Base-by-base conservation (phyloP, 352 stramenopile genomes). In the Blastocystis sp. region DNA sequence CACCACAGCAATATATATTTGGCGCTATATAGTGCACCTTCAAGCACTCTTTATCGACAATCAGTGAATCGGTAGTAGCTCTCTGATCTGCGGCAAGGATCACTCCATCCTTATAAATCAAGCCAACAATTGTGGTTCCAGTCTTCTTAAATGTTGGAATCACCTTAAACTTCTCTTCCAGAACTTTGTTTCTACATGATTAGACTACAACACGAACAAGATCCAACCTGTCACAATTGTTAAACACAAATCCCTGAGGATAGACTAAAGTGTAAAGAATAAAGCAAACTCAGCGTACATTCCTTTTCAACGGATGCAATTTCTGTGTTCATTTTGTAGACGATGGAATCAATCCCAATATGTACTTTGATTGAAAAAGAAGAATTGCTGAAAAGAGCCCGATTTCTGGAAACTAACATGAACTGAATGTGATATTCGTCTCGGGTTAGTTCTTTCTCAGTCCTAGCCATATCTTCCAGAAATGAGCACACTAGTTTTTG, bases 1-100 rank as follows among this genome's bases (percentile, higher is more conserved):
- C 63, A 41, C 78, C 78, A 45, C 78, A 89, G 50, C 78, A 89
- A 45, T 89, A 89, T 79, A 89, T 89, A 89, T 89, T 89, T 43
- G 78, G 78, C 24, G 78, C 78, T 68, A 89, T 89, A 45, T 89
- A 89, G 30, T 89, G 63, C n/a, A 89, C 53, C 47, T 89, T 89
- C 47, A 89, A 30, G 20, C n/a, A 54, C 30, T 78, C 66, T 20
- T 89, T 89, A 50, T 89, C 78, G 7, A 76, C 63, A 89, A 89
- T 65, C 41, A 79, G 63, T 59, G 78, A 79, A n/a, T 79, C 78
- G 2, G 78, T 79, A 13, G 78, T 89, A 16, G 78, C 78, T 43
- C 78, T 24, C 24, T 76, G 63, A 89, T 89, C 78, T n/a, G 78
- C 78, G 3, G 78, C 78, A 26, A 89, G 64, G 64, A 89, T 89